Conservation (phyloP, 2,329 filamentous ascomycete genomes). For the Pestalotiopsis sp. region DNA sequence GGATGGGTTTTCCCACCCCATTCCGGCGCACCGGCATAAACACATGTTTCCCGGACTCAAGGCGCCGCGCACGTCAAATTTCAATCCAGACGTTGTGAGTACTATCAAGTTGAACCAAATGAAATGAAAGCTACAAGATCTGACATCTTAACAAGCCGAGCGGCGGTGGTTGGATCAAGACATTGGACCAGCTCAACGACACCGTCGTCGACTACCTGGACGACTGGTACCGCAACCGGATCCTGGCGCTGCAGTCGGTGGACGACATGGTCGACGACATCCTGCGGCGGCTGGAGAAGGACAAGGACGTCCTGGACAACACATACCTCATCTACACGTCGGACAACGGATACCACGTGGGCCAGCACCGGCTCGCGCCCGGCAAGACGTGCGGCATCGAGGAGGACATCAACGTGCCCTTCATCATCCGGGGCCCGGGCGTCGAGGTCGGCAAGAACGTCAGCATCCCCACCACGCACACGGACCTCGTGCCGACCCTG, state of each 20-base stretch:
- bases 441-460: slow-evolving; percentile 42
- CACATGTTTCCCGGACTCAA: slow-evolving; percentile 61
- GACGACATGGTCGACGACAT: slow-evolving; percentile 55
- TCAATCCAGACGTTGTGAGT: slow-evolving; percentile 47
- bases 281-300: slow-evolving; percentile 40
- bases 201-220: slow-evolving; percentile 52
- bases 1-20: slow-evolving; percentile 46
- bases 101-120: rapidly evolving
- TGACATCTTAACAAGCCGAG: neutral
- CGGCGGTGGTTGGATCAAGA: slow-evolving; percentile 25
- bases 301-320: slow-evolving; percentile 60
- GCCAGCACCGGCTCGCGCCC: slow-evolving; percentile 58
- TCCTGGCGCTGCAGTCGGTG: slow-evolving; percentile 53
- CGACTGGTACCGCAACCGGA: slow-evolving; percentile 49
- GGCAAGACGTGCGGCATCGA: slow-evolving; percentile 61
- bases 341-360: slow-evolving; percentile 63
- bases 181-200: slow-evolving; percentile 44
- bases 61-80: slow-evolving; percentile 64
- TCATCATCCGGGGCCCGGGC: slow-evolving; percentile 61
- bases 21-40: slow-evolving; percentile 62
- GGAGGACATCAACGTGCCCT: slow-evolving; percentile 60
- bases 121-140: neutral
- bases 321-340: slow-evolving; percentile 60
- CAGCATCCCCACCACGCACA: slow-evolving; percentile 54
- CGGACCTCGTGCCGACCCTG: slow-evolving; percentile 58